These are phyloP conservation scores for Colletotrichum sp. DNA, from an alignment of 2,329 filamentous ascomycete species.

Conservation along the genomic window DNA sequence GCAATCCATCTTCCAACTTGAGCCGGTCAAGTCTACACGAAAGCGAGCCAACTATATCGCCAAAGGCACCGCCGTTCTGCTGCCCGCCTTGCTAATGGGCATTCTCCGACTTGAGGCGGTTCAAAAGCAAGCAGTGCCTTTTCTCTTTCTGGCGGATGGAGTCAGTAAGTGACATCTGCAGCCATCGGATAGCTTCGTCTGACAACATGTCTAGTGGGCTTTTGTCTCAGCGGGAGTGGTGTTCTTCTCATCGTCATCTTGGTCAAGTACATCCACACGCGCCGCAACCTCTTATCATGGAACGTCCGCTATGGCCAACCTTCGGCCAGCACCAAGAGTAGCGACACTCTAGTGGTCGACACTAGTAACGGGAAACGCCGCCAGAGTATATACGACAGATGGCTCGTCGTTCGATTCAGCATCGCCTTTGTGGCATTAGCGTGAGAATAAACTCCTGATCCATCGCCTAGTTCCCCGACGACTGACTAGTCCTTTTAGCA, in stretches of 20 bases:
- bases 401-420: conserved; percentile 49
- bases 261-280: conserved; percentile 43
- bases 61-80: conserved; percentile 38
- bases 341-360: conserved; percentile 9
- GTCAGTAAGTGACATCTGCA: conserved; percentile 34
- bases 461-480: background rate
- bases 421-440: conserved; percentile 46
- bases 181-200: background rate
- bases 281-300: conserved; percentile 34
- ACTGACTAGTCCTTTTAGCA: conserved; percentile 20
- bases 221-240: conserved; percentile 39
- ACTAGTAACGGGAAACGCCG: conserved; percentile 4
- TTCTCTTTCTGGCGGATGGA: conserved; percentile 40
- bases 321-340: conserved; percentile 16
- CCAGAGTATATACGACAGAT: conserved; percentile 47
- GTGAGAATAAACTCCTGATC: conserved; percentile 25
- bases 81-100: conserved; percentile 39
- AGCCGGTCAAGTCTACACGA: conserved; percentile 30
- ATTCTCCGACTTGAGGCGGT: conserved; percentile 34
- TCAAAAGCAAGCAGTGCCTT: conserved; percentile 28
- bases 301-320: conserved; percentile 34
- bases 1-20: conserved; percentile 35
- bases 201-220: conserved; percentile 35
- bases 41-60: conserved; percentile 29
- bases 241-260: conserved; percentile 43